A percentile compares a stretch with the other conserved stretches of the same genome.
Conservation (phyloP, 768 basidiomycete species). For the Lentinula edodes region DNA sequence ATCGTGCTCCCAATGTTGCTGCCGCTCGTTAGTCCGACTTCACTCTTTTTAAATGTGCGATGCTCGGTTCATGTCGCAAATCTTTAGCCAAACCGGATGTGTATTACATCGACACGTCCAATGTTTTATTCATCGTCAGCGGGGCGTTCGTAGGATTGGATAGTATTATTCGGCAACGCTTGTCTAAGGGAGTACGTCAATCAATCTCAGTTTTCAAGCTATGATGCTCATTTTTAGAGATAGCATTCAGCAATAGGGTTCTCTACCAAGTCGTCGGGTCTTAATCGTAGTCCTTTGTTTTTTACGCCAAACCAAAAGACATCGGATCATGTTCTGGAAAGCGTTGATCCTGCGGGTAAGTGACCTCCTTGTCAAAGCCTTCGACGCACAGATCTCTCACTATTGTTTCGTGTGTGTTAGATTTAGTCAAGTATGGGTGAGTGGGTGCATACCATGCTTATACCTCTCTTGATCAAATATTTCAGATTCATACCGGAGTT, state of each 20-base stretch:
- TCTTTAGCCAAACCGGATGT: constrained; percentile 53
- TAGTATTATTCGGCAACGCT: constrained; percentile 67
- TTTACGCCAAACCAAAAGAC: constrained; percentile 69
- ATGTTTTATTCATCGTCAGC: constrained; percentile 91
- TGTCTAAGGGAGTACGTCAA: constrained; percentile 75
- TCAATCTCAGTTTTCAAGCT: background rate
- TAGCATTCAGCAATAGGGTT: constrained; percentile 84
- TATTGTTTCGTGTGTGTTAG: constrained; percentile 26
- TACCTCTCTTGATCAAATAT: constrained; percentile 2
- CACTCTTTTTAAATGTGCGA: background rate
- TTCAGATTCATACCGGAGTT: constrained; percentile 91
- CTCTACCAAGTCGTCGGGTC: constrained; percentile 41
- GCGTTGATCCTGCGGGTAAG: constrained; percentile 65
- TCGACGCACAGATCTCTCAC: background rate
- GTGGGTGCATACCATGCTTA: background rate
- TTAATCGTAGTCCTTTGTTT: constrained; percentile 43
- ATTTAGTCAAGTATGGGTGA: constrained; percentile 83
- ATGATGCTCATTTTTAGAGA: background rate
- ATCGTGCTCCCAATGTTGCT: constrained; percentile 38
- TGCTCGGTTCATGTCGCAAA: background rate
- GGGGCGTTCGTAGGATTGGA: constrained; percentile 95
- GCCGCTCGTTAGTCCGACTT: constrained; percentile 22
- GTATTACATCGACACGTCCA: constrained; percentile 80
- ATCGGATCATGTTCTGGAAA: constrained; percentile 52
- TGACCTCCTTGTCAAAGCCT: background rate